A percentile compares a stretch with the other conserved stretches of the same genome.
Evolutionary conservation across 768 basidiomycete species (phyloP).

Genomic region (Podaxis carcinomalis): DNA sequence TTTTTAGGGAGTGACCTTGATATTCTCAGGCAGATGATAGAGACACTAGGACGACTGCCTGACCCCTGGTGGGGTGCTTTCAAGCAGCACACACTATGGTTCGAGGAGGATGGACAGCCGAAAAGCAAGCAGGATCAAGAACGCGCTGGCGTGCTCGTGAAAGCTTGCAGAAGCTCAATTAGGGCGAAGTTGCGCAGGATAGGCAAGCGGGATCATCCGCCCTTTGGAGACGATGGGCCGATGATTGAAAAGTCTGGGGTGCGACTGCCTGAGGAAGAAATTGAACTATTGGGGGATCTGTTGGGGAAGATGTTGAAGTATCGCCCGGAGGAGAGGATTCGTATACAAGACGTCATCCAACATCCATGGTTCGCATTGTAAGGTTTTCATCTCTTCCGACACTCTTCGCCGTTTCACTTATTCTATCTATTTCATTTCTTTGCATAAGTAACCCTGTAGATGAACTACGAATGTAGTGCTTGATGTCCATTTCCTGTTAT

Average conservation of each 20-base stretch:
- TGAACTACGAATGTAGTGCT: no score
- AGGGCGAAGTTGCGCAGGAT: conserved; percentile 21
- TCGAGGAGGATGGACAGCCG: conserved; percentile 31
- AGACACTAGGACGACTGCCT: conserved; percentile 25
- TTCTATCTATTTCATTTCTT: no score
- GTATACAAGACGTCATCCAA: conserved; percentile 27
- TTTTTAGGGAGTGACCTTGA: conserved; percentile 21
- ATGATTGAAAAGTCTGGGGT: conserved; percentile 28
- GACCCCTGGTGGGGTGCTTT: not conserved
- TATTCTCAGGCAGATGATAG: conserved; percentile 22
- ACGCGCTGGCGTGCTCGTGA: conserved; percentile 16
- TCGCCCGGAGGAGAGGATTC: conserved; percentile 37
- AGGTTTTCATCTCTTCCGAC: no score
- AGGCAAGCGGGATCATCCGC: conserved; percentile 23
- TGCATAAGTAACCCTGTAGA: no score
- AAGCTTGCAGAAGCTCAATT: not conserved
- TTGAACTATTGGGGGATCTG: conserved; percentile 31
- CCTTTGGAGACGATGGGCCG: conserved; percentile 21
- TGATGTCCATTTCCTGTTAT: no score
- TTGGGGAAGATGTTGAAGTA: conserved; percentile 36
- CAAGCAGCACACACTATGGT: conserved; percentile 19
- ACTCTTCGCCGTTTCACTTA: no score
- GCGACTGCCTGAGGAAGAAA: no score
- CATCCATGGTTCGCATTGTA: conserved; percentile 19
- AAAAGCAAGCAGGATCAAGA: conserved; percentile 23